phyloP scores from a whole-genome alignment of 441 rosid species.

The Brassica balearica region DNA sequence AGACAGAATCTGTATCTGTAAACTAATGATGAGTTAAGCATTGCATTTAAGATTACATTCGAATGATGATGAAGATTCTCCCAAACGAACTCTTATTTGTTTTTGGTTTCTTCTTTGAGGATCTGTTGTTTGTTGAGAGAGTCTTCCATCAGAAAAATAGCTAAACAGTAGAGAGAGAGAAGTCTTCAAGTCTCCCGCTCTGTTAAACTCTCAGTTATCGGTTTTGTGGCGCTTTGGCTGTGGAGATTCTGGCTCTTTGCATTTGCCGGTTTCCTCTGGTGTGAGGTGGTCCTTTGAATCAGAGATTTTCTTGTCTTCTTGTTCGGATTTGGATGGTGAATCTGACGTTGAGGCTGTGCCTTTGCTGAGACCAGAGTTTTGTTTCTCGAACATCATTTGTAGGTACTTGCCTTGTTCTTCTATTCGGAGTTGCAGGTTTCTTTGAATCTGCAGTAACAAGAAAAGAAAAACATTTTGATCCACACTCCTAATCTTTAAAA shows the following conservation, averaged over 20 bases:
- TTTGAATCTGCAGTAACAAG: conserved; percentile 77
- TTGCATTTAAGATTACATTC: conserved; percentile 32
- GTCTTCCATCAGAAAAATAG: conserved; percentile 40
- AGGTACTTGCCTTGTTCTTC: conserved; percentile 96
- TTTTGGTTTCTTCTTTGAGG: conserved; percentile 31
- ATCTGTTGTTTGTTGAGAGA: conserved; percentile 41
- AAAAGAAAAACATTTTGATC: conserved; percentile 6
- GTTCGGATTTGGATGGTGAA: conserved; percentile 32
- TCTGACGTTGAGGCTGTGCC: conserved; percentile 61
- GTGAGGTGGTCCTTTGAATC: conserved; percentile 16
- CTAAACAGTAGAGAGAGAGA: conserved; percentile 30
- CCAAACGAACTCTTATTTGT: conserved; percentile 29
- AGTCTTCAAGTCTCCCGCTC: not conserved
- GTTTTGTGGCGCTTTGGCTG: conserved; percentile 43
- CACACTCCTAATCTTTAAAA: not conserved
- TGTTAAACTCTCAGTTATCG: conserved; percentile 41
- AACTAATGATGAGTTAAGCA: conserved; percentile 36
- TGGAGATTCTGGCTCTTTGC: conserved; percentile 40
- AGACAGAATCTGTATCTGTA: conserved; percentile 13
- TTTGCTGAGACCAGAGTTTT: conserved; percentile 66
- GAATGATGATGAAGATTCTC: conserved; percentile 43
- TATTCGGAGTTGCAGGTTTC: conserved; percentile 87
- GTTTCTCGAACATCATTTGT: conserved; percentile 97
- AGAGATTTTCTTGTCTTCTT: conserved; percentile 33
- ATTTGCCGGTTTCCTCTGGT: conserved; percentile 22